Percentiles rank a stretch among this genome's conserved stretches.
Conservation (phyloP, 192 early-diverging fungal species). For the Rhizophagus prolifer region DNA sequence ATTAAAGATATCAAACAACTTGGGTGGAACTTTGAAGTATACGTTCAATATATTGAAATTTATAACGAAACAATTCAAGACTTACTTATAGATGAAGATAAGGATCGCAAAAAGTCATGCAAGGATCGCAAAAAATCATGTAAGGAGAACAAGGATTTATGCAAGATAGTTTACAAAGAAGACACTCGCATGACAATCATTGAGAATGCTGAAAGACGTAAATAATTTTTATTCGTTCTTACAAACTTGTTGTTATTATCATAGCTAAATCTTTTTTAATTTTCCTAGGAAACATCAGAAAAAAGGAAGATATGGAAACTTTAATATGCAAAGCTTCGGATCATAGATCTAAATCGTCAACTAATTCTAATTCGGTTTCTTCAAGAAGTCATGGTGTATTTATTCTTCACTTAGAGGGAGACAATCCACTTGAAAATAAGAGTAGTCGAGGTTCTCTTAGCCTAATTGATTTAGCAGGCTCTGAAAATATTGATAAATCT, state of each 20-base stretch:
- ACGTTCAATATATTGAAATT: conserved; percentile 91
- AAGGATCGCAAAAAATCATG: conserved; percentile 77
- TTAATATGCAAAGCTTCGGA: conserved; percentile 51
- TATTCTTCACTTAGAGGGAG: conserved; percentile 74
- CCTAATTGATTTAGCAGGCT: conserved; percentile 93
- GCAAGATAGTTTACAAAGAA: conserved; percentile 10
- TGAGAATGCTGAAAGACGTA: background rate
- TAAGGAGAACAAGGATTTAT: conserved; percentile 78
- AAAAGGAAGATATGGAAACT: background rate
- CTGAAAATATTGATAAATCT: conserved; percentile 79
- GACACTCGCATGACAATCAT: background rate
- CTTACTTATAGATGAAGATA: conserved; percentile 58
- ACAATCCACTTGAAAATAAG: conserved; percentile 74
- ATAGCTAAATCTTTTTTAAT: conserved; percentile 35
- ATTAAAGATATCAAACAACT: conserved; percentile 69
- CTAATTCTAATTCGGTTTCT: conserved; percentile 90
- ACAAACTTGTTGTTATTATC: too few species aligned
- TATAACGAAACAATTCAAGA: conserved; percentile 95
- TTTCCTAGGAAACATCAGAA: background rate
- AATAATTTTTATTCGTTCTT: background rate
- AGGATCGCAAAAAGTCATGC: conserved; percentile 77
- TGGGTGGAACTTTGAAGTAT: conserved; percentile 87
- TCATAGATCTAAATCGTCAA: conserved; percentile 89
- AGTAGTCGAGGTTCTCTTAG: conserved; percentile 76
- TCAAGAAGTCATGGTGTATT: conserved; percentile 95